Conservation (phyloP, 208 protist species). For the Crithidia bombi region DNA sequence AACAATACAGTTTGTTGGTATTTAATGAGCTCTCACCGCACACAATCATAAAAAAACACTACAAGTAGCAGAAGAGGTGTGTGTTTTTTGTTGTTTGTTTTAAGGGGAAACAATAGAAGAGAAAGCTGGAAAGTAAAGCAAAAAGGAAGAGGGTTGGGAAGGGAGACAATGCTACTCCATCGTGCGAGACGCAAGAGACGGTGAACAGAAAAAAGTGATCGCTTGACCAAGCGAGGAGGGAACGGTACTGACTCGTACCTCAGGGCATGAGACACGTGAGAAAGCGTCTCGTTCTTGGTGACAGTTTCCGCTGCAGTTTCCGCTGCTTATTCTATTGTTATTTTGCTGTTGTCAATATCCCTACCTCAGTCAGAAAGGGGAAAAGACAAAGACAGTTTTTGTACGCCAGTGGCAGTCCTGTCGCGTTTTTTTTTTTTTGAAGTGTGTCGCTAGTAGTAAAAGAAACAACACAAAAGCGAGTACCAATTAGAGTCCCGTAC, state of each 20-base stretch:
- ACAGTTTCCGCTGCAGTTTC: no score
- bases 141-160: neutral
- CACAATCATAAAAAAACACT: constrained; percentile 8
- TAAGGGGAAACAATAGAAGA: no score
- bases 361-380: no score
- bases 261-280: no score
- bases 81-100: no score
- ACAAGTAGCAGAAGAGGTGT: neutral
- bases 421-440: neutral
- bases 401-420: no score
- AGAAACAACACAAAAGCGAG: constrained; percentile 1
- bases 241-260: no score
- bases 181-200: neutral
- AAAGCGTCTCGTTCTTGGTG: no score
- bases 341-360: no score
- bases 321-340: no score
- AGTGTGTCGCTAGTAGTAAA: neutral
- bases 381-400: no score
- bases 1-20: neutral
- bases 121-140: neutral
- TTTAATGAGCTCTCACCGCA: constrained; percentile 9
- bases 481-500: neutral
- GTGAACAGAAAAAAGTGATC: neutral
- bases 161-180: neutral
- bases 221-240: no score